These are phyloP conservation scores for Globisporangium apiculatum DNA, from an alignment of 352 stramenopile species.

Conservation along the genomic window DNA sequence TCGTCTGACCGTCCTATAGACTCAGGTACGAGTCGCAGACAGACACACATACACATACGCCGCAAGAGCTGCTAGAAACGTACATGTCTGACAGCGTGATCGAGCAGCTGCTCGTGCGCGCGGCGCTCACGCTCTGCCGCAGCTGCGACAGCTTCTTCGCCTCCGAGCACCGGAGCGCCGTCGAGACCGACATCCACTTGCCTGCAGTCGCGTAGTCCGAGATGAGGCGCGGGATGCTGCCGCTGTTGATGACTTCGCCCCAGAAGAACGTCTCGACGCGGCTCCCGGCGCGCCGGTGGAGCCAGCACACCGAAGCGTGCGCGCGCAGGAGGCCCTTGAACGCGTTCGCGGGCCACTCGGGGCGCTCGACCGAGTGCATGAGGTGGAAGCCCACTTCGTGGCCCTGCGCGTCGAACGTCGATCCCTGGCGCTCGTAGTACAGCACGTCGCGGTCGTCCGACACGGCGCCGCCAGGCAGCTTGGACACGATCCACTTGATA, in stretches of 20 bases:
- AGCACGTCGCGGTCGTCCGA: slow-evolving; percentile 33
- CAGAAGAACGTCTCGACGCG: slow-evolving; percentile 26
- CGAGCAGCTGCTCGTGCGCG: background rate
- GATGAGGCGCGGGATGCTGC: slow-evolving; percentile 21
- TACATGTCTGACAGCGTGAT: background rate
- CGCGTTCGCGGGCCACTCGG: slow-evolving; percentile 20
- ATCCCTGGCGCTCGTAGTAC: slow-evolving; percentile 41
- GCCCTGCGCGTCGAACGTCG: slow-evolving; percentile 22
- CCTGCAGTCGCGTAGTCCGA: slow-evolving; percentile 28
- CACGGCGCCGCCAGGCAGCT: slow-evolving; percentile 18
- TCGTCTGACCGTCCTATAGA: too few species aligned
- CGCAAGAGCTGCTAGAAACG: too few species aligned
- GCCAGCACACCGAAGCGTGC: slow-evolving; percentile 24
- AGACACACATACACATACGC: too few species aligned
- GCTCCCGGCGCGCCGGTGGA: slow-evolving; percentile 16
- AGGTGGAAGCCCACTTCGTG: slow-evolving; percentile 35
- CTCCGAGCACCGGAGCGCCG: background rate
- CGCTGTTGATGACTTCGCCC: slow-evolving; percentile 24
- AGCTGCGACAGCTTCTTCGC: slow-evolving; percentile 21
- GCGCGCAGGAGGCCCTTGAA: slow-evolving; percentile 22
- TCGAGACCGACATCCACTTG: slow-evolving; percentile 23
- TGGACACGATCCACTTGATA: slow-evolving; percentile 34
- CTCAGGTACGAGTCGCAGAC: background rate
- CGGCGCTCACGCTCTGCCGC: slow-evolving; percentile 7
- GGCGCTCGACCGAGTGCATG: slow-evolving; percentile 33